Base-by-base conservation (phyloP, 352 stramenopile species). In the Phytophthora pistaciae region DNA sequence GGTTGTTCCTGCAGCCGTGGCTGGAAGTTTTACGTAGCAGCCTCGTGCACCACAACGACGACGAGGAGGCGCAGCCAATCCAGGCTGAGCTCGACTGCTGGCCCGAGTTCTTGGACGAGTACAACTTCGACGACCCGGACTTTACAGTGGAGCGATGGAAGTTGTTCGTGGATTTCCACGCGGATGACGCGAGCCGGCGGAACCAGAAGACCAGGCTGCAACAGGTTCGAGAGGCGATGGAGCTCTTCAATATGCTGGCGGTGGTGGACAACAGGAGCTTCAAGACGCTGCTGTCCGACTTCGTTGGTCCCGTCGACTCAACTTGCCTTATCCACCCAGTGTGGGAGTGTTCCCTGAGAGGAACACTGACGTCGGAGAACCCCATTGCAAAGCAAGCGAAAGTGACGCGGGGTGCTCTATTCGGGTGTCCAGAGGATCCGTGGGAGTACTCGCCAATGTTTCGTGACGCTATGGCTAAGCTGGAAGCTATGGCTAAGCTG, bases 231-330 rank as follows among this genome's bases (percentile, higher is more conserved):
- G 65, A 72, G 56, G 66, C 66, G 3, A 31, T 72, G 25, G 66
- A 72, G 40, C 33, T 72, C 20, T 63, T 72, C 50, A 72, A 72
- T 18, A 49, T 58, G 5, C 36, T 72, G n/a, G 65, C 65, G 14
- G 21, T 40, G 1, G 65, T 72, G 27, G 59, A 38, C 29, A 55
- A 70, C 48, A 58, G 54, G 25, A 29, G 25, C 25, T 64, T 70
- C 21, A 42, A 49, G 14, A 20, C 21, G 9, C 4, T 49, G 42
- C 18, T 49, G 33, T 40, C 33, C 33, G 33, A 40, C 33, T 40
- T 40, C 7, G 7, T 40, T 40, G 33, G 9, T 9, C 3, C 33
- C 33, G 8, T 40, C 33, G 33, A 40, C 9, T 40, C 33, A 9
- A 40, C 33, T 40, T 40, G 33, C 33, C 9, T 49, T 21, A 21